These are phyloP conservation scores for Naegleria gruberi DNA, from an alignment of 208 protist genomes.

Conservation along the genomic window DNA sequence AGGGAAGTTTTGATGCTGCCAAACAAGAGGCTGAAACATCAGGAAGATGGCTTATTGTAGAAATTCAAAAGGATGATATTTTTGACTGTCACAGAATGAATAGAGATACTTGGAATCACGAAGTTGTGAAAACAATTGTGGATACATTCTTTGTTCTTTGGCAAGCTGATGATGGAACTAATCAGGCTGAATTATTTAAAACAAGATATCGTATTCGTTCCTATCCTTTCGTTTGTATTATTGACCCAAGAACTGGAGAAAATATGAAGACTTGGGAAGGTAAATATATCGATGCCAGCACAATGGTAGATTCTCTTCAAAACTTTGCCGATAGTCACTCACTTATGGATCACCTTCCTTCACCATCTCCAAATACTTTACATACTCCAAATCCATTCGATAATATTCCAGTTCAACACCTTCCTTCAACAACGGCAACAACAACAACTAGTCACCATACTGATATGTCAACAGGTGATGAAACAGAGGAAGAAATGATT, in stretches of 20 bases:
- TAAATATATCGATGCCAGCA: not conserved
- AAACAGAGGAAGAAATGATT: not conserved
- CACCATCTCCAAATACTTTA: not conserved
- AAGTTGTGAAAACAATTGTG: not conserved
- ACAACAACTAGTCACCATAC: too few species aligned
- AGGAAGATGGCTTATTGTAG: not conserved
- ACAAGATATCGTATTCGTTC: not conserved
- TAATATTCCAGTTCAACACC: not conserved
- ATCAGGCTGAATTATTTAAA: not conserved
- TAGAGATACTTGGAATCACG: conserved; percentile 3
- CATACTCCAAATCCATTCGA: not conserved
- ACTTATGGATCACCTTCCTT: not conserved
- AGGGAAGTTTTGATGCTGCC: not conserved
- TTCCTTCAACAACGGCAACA: not conserved
- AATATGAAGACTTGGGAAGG: not conserved
- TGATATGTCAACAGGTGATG: too few species aligned
- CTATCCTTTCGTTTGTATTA: not conserved
- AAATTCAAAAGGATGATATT: not conserved
- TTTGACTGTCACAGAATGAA: conserved; percentile 9
- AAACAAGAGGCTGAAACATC: not conserved
- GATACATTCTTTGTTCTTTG: not conserved
- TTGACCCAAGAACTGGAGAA: conserved; percentile 9
- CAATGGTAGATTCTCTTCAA: not conserved
- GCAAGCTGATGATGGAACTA: not conserved
- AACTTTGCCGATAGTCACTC: not conserved